These are phyloP conservation scores for Xanthoconium stramineum DNA, from an alignment of 768 basidiomycete species.

Conservation along the genomic window DNA sequence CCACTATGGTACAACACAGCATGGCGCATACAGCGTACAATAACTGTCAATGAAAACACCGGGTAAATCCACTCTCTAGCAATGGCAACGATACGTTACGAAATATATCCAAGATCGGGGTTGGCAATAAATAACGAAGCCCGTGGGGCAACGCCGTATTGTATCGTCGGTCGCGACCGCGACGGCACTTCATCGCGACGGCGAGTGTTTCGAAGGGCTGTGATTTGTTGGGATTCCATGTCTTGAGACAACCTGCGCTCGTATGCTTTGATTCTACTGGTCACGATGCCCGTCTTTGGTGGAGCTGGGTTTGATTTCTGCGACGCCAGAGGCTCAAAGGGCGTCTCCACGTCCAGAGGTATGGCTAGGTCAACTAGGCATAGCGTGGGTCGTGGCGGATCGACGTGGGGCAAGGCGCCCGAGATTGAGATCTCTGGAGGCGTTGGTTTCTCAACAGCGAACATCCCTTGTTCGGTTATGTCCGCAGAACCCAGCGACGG, in stretches of 20 bases:
- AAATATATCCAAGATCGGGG: conserved; percentile 35
- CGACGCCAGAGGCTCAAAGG: not conserved
- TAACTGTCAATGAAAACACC: not conserved
- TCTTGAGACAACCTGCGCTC: conserved; percentile 60
- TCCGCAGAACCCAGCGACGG: conserved; percentile 26
- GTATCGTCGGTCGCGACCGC: conserved; percentile 40
- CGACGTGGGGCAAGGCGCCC: conserved; percentile 4
- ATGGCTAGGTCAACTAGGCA: conserved; percentile 1
- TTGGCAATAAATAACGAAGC: conserved; percentile 71
- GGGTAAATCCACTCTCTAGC: conserved; percentile 1
- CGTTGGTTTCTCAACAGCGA: conserved; percentile 5
- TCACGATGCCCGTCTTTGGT: conserved; percentile 32
- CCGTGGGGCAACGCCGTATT: conserved; percentile 66
- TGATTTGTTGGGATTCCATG: conserved; percentile 37
- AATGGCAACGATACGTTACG: conserved; percentile 9
- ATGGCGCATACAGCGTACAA: conserved; percentile 2
- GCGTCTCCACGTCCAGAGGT: conserved; percentile 3
- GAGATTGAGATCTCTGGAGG: conserved; percentile 11
- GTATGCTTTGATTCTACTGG: conserved; percentile 52
- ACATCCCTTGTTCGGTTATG: conserved; percentile 18
- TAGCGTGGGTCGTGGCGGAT: conserved; percentile 19
- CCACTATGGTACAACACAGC: conserved; percentile 1
- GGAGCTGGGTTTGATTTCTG: not conserved
- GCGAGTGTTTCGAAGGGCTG: conserved; percentile 40
- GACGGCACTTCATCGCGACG: conserved; percentile 40